Conservation (phyloP, 139 green algal genomes). For the Chlorella sp. region DNA sequence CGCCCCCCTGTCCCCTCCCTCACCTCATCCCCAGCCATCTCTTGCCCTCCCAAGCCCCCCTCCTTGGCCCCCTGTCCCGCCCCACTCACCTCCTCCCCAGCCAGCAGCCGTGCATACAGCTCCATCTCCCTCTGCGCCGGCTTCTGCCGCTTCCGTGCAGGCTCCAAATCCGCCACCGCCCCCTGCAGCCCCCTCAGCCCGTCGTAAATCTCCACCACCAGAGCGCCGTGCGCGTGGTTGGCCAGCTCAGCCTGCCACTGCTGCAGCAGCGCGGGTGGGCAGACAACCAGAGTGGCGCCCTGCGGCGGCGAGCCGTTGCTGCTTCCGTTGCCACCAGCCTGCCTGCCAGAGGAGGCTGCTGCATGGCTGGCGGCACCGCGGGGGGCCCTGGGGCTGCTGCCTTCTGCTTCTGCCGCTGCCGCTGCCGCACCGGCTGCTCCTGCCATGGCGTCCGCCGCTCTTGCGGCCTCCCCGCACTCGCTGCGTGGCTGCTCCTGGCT, state of each 20-base stretch:
- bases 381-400: not conserved
- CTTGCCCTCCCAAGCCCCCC: too few species aligned
- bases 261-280: constrained; percentile 70
- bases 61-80: too few species aligned
- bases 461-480: not conserved
- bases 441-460: not conserved
- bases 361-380: too few species aligned
- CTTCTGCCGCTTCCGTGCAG: constrained; percentile 19
- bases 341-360: not conserved
- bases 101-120: constrained; percentile 19
- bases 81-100: too few species aligned
- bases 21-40: too few species aligned
- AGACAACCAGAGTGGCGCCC: constrained; percentile 74
- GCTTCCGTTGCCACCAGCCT: not conserved
- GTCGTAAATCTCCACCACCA: constrained; percentile 72
- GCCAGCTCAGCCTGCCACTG: constrained; percentile 72
- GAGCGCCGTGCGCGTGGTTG: constrained; percentile 54
- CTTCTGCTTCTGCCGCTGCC: not conserved
- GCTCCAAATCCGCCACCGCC: not conserved
- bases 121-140: constrained; percentile 36
- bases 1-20: too few species aligned
- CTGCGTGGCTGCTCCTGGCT: not conserved
- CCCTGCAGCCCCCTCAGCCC: constrained; percentile 41
- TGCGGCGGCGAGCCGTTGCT: not conserved
- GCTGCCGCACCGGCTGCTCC: not conserved